These are phyloP conservation scores for Ceratobasidium sp. DNA, from an alignment of 1,284 basidiomycete genomes.

Conservation along the genomic window DNA sequence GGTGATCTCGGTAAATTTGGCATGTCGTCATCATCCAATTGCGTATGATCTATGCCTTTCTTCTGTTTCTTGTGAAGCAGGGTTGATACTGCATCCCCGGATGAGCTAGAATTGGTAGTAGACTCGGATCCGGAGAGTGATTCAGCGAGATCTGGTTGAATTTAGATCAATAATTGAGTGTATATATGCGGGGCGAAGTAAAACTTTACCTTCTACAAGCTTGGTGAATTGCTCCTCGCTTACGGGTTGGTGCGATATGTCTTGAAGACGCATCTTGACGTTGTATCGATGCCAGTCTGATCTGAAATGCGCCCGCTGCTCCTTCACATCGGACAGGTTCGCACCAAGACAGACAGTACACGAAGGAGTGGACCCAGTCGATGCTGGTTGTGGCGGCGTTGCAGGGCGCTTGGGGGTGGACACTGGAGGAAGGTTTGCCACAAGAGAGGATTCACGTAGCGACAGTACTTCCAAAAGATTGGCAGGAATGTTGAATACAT, in stretches of 20 bases:
- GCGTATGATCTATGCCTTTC: conserved; percentile 55
- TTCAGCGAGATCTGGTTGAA: conserved; percentile 71
- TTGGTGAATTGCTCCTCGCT: conserved; percentile 73
- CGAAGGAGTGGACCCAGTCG: conserved; percentile 43
- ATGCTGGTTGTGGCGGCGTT: conserved; percentile 42
- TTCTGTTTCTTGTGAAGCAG: conserved; percentile 69
- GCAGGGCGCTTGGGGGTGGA: conserved; percentile 23
- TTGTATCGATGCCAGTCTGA: conserved; percentile 99
- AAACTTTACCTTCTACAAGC: conserved; percentile 75
- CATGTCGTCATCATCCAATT: conserved; percentile 45
- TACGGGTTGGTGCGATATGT: conserved; percentile 59
- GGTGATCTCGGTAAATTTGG: conserved; percentile 68
- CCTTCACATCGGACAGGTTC: conserved; percentile 74
- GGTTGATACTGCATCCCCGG: conserved; percentile 64
- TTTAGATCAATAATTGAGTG: not conserved
- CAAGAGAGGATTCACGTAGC: conserved; percentile 46
- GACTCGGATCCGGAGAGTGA: conserved; percentile 89
- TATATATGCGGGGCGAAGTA: not conserved
- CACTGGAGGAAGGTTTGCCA: conserved; percentile 17
- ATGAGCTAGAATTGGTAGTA: conserved; percentile 63
- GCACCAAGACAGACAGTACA: conserved; percentile 80
- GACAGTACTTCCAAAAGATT: conserved; percentile 47
- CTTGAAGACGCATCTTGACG: conserved; percentile 76
- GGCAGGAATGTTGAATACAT: conserved; percentile 49
- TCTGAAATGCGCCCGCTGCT: conserved; percentile 86